Evolutionary conservation across 2,329 filamentous ascomycete species (phyloP).

Genomic region (Fusarium hostae): DNA sequence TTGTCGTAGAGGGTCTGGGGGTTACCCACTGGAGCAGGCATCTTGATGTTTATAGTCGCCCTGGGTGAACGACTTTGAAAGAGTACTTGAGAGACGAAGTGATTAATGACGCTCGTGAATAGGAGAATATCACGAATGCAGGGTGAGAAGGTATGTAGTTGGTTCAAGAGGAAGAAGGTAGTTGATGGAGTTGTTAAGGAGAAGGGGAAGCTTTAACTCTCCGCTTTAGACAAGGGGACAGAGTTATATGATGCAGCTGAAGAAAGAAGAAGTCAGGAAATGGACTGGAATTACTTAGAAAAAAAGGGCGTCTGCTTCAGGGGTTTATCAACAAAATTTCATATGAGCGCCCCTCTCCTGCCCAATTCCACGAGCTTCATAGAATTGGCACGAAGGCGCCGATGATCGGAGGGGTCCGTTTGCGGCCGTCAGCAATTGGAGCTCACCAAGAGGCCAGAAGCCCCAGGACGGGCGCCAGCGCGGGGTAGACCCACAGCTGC

Average conservation of each 20-base stretch:
- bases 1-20: slow-evolving; percentile 96
- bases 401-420: slow-evolving; percentile 47
- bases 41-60: slow-evolving; percentile 57
- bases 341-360: slow-evolving; percentile 26
- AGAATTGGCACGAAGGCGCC: slow-evolving; percentile 37
- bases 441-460: slow-evolving; percentile 38
- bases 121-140: not conserved
- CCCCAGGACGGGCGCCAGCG: slow-evolving; percentile 38
- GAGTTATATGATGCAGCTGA: not conserved
- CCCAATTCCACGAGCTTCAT: slow-evolving; percentile 42
- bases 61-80: not conserved
- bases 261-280: slow-evolving; percentile 10
- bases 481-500: slow-evolving; percentile 43
- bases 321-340: slow-evolving; percentile 46
- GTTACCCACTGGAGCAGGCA: slow-evolving; percentile 78
- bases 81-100: not conserved
- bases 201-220: slow-evolving; percentile 14
- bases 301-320: slow-evolving; percentile 33
- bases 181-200: not conserved
- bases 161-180: not conserved
- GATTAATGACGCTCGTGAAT: not conserved
- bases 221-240: not conserved
- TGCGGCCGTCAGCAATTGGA: slow-evolving; percentile 42
- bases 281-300: slow-evolving; percentile 21
- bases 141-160: slow-evolving; percentile 4